Evolutionary conservation across 768 basidiomycete species (phyloP), one percentile per base, ranked within the genome.

Genomic region (Xerocomus potaroensis): DNA sequence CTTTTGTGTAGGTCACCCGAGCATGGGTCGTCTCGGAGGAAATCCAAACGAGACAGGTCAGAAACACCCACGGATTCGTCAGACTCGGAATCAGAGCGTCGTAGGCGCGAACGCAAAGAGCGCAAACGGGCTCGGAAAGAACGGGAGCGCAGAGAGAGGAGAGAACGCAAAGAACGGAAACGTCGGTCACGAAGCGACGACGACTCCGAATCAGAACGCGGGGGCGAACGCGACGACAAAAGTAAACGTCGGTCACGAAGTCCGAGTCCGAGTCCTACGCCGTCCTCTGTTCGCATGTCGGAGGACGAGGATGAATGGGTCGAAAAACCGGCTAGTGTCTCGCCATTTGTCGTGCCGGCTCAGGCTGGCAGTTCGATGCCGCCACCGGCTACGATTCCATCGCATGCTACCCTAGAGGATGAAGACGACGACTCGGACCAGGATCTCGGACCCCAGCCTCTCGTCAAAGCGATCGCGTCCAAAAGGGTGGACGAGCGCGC

Each of bases 381-480:
- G 18, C 57, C 62, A 8, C 60, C 59, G 12, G 34, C 45, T 18
- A 51, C 38, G 8, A 58, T 57, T 33, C 61, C 53, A 10, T 47
- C 43, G 40, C 54, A 34, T 16, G 53, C 33, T n/a, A 41, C 43
- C 5, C 48, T 49, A 12, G 57, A 44, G 32, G 62, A 61, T 30
- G 67, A 68, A 2, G 69, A 69, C 1, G 73, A 69, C 7, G 77
- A 79, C 9, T 70, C 70, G 9, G 86, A 83, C 39, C 81, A 81
- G 4, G 87, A 85, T 29, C 63, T 95, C 26, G 94, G 94, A 0
- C 94, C 94, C 4, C 72, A 83, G 54, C 87, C 91, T n/a, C 58
- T 79, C 0, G 30, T 57, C 29, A 76, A 72, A 49, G 56, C 63
- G 21, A 70, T 53, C 26, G 50, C 69, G 5, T 71, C 71, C 47